Base-by-base conservation (phyloP, 257 asterid species). In the Salvia splendens region DNA sequence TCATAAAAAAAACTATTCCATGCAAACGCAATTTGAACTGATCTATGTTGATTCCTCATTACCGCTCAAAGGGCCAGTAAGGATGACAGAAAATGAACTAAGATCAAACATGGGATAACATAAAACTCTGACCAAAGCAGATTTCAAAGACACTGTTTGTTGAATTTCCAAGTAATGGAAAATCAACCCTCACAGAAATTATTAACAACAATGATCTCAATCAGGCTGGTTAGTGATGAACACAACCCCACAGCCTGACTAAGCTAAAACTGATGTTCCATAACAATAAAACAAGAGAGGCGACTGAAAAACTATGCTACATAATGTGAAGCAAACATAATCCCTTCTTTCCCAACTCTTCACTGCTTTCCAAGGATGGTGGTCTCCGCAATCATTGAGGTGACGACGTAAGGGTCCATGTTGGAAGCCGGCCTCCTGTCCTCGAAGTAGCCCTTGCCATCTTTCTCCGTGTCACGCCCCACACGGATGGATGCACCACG, bases 381-480 rank as follows among this genome's bases (percentile, higher is more conserved):
- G 28, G 96, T 91, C 68, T 91, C 91, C 12, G 95, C 96, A 48
- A 91, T 88, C 97, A 91, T 88, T 24, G 91, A 77, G 54, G 97
- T 91, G 48, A 91, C 96, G 10, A 75, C 55, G 47, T 88, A 91
- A 0, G 97, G 97, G 57, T 91, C 97, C 97, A 91, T 91, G 81
- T 88, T 91, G 1, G 97, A 91, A 77, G 97, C 90, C 1, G 97
- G 97, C 74, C 97, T 78, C 67, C 96, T 71, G 65, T 91, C 96
- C 82, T 91, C 97, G 9, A 91, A 91, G 80, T 91, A 91, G 0
- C 97, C 97, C 63, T 86, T 88, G 11, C 96, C 97, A 8, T 84
- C 89, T 63, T 66, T 88, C 88, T 91, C 97, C 0, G 95, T 91
- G 51, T 91, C 96, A 3, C 97, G 84, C 0, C 97, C 97, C 38